Percentiles rank a stretch among this genome's conserved stretches.
Conservation (phyloP, 208 protist species). For the Crithidia brevicula region DNA sequence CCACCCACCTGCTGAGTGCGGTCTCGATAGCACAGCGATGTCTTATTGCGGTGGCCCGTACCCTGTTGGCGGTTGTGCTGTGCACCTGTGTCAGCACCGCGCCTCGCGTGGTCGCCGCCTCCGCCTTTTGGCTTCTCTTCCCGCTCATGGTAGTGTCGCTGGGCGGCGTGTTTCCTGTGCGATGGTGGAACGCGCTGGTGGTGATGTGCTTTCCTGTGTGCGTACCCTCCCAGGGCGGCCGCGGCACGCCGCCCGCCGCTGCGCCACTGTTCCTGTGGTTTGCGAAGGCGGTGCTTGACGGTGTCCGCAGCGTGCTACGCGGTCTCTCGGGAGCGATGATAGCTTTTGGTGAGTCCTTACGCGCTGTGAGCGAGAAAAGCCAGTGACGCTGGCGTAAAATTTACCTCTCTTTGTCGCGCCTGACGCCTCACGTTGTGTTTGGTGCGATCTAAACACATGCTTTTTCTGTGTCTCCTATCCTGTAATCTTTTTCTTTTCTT, state of each 20-base stretch:
- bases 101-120: background rate
- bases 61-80: constrained; percentile 11
- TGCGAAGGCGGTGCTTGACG: background rate
- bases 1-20: background rate
- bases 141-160: constrained; percentile 11
- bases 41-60: constrained; percentile 9
- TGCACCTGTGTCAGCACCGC: constrained; percentile 14
- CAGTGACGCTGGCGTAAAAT: background rate
- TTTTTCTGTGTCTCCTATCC: too few relatives aligned
- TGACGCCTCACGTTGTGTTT: too few relatives aligned
- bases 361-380: constrained; percentile 1
- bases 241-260: background rate
- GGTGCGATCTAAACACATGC: too few relatives aligned
- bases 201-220: background rate
- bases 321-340: constrained; percentile 7
- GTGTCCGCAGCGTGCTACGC: background rate
- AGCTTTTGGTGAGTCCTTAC: background rate
- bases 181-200: constrained; percentile 3
- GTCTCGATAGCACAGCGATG: background rate
- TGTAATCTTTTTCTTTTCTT: too few relatives aligned
- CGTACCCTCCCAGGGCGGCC: background rate
- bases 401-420: too few relatives aligned
- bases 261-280: constrained; percentile 6
- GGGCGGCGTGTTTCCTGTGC: background rate
- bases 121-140: constrained; percentile 5